Evolutionary conservation across 177 flowering plant genomes (phyloP).

Genomic region (Tripterygium wilfordii): DNA sequence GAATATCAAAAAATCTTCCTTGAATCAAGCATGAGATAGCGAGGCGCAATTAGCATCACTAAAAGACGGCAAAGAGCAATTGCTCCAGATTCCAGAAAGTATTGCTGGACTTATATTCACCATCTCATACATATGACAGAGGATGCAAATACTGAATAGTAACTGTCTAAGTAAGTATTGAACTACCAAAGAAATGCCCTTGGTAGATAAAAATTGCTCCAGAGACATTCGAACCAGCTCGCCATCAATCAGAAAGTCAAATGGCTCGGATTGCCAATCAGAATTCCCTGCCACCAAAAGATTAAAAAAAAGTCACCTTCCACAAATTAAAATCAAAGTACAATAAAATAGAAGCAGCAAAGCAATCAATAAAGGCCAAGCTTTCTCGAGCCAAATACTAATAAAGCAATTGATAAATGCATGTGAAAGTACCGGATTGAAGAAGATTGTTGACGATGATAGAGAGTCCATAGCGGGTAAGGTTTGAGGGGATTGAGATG

Average conservation of each 20-base stretch:
- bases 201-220: conserved; percentile 80
- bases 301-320: not conserved
- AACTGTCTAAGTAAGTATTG: too few species aligned
- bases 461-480: conserved; percentile 74
- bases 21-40: not conserved
- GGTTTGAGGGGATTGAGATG: conserved; percentile 69
- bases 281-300: conserved; percentile 37
- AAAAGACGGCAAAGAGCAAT: too few species aligned
- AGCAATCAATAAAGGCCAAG: conserved; percentile 1
- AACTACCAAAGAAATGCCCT: conserved; percentile 93
- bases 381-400: not conserved
- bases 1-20: not conserved
- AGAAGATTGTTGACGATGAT: conserved; percentile 68
- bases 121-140: too few species aligned
- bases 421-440: conserved; percentile 30
- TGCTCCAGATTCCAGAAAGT: too few species aligned
- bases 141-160: too few species aligned
- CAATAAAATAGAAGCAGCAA: not conserved
- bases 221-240: conserved; percentile 86
- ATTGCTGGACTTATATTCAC: too few species aligned
- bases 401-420: not conserved
- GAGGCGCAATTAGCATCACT: too few species aligned
- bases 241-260: conserved; percentile 84
- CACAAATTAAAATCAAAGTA: too few species aligned
- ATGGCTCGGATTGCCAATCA: conserved; percentile 65